Evolutionary conservation across 805 yeast genomes (phyloP), one percentile per base, ranked within the genome.

Genomic region (Pichia cephalocereana): DNA sequence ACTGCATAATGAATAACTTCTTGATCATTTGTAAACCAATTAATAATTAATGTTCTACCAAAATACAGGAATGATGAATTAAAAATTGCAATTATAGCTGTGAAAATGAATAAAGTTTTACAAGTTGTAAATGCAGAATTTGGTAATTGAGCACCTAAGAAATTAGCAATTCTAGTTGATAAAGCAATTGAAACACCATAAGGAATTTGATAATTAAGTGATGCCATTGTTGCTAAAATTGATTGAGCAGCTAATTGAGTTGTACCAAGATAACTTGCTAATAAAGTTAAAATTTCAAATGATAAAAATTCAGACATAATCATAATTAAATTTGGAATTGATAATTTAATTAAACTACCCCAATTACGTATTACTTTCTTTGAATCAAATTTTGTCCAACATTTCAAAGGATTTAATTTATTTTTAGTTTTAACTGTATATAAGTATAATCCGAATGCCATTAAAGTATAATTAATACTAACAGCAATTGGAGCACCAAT

Each of bases 291-390:
- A 43, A 85, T 74, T 65, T 85, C 91, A 63, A 84, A 85, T 1
- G 89, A 87, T 38, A 85, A 66, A 75, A 86, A 85, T 64, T 85
- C 93, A 18, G 88, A 84, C 57, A 81, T 77, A 23, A 85, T 86
- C 85, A 83, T 82, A 46, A 83, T 65, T 31, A 83, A 78, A 37
- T 90, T 89, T 6, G 88, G 88, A n/a, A 79, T 59, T 2, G 90
- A 82, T 39, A 85, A 66, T 51, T 67, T 69, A 41, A 83, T 67
- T 80, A 85, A 78, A 56, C 73, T 76, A 6, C 64, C 61, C 90
- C 90, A 85, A 54, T 82, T 80, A 41, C 62, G 59, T 55, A 74
- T 73, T 41, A 77, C 74, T 47, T 55, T 63, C 12, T 47, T 52
- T 0, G 56, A 8, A 27, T 62, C 57, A 28, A 67, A 55, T 14